These are phyloP conservation scores for Hamamelis virginiana DNA, from an alignment of 164 flowering plant genomes.

Conservation along the genomic window DNA sequence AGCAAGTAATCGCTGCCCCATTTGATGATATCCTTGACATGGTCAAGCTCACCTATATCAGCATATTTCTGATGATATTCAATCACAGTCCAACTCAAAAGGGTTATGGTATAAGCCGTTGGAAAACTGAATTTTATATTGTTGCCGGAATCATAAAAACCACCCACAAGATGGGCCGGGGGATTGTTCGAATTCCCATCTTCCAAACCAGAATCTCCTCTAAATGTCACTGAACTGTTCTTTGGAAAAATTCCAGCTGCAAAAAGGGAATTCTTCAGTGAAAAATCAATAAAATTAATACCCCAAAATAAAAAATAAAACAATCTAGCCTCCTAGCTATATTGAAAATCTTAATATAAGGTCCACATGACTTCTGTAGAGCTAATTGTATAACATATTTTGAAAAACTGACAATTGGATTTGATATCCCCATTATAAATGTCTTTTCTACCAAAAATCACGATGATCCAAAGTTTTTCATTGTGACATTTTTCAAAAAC, in stretches of 20 bases:
- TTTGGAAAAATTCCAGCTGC: conserved; percentile 59
- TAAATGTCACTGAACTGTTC: conserved; percentile 35
- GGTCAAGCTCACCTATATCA: conserved; percentile 53
- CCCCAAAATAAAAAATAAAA: background rate
- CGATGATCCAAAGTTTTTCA: no score
- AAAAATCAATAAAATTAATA: background rate
- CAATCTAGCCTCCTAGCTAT: no score
- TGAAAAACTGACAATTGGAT: no score
- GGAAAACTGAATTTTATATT: conserved; percentile 64
- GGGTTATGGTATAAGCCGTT: conserved; percentile 54
- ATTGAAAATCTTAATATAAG: no score
- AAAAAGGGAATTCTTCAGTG: background rate
- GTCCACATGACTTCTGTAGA: no score
- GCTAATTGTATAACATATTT: no score
- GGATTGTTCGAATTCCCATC: conserved; percentile 40
- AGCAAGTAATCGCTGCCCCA: conserved; percentile 82
- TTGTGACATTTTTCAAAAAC: no score
- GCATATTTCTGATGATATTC: conserved; percentile 60
- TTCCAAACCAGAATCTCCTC: conserved; percentile 55
- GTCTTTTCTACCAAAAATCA: no score
- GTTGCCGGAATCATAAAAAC: conserved; percentile 72
- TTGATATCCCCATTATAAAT: no score
- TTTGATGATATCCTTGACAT: conserved; percentile 58
- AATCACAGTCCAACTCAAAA: conserved; percentile 74
- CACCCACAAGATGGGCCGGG: conserved; percentile 53